Evolutionary conservation across 1,284 basidiomycete species (phyloP).

Genomic region (Microbotryum violaceum): DNA sequence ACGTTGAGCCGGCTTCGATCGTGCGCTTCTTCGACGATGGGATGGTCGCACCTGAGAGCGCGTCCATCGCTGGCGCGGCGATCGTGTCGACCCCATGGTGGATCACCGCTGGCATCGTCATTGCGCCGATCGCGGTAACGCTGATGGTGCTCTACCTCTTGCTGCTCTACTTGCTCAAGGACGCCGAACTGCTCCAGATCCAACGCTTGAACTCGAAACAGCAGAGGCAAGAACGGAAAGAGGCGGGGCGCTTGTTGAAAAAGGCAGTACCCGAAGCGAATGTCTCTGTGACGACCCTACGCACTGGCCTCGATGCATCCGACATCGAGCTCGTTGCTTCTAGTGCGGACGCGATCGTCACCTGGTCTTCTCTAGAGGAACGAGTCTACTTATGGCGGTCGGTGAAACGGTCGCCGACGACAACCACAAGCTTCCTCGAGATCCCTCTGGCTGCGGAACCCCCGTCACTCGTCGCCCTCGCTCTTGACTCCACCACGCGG

Average conservation of each 20-base stretch:
- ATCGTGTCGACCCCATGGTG: background rate
- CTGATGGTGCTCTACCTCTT: constrained; percentile 67
- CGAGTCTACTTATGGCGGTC: constrained; percentile 5
- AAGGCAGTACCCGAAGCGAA: constrained; percentile 3
- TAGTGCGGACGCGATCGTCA: constrained; percentile 58
- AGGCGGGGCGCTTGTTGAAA: background rate
- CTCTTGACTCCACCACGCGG: constrained; percentile 26
- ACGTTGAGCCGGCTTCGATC: constrained; percentile 65
- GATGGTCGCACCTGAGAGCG: constrained; percentile 41
- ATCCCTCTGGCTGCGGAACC: constrained; percentile 15
- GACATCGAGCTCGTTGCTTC: constrained; percentile 74
- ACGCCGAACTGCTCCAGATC: constrained; percentile 82
- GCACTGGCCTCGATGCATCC: constrained; percentile 42
- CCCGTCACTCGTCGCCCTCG: constrained; percentile 23
- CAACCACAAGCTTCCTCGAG: constrained; percentile 4
- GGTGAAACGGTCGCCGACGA: background rate
- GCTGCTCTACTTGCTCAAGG: constrained; percentile 81
- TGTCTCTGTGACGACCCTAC: background rate
- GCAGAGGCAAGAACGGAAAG: background rate
- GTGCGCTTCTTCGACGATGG: constrained; percentile 33
- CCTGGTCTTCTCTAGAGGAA: constrained; percentile 64
- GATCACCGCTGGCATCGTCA: constrained; percentile 9
- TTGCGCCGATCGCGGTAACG: constrained; percentile 67
- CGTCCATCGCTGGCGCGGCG: constrained; percentile 44
- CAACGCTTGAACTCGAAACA: constrained; percentile 44